Base-by-base conservation (phyloP, 257 asterid genomes). In the Gynochthodes officinalis region DNA sequence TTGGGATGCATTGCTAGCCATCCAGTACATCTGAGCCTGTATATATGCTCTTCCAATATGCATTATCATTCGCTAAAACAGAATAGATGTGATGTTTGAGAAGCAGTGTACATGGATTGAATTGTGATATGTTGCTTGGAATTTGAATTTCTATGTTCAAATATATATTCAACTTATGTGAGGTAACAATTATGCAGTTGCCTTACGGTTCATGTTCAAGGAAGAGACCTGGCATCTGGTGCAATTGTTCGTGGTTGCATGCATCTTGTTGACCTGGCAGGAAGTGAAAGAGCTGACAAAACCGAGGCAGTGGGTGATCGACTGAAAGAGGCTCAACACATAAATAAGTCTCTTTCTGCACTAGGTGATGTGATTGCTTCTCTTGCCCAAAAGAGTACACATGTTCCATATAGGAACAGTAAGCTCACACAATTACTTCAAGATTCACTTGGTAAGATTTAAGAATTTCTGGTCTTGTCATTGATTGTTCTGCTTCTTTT, bases 261-360 rank as follows among this genome's bases (percentile, higher is more conserved):
- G 92, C 98, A 92, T 86, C 83, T 92, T 27, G 98, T 92, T 57
- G 98, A 92, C 77, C 85, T 92, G 59, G 98, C 98, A 46, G 98
- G 98, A 80, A 92, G 98, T 72, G 98, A 92, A 77, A 80, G 95
- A 82, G 87, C 75, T 16, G 93, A 86, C 75, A 86, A 90, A 81
- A 71, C 91, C 37, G 97, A 90, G 78, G 97, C 83, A 32, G 82
- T 69, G 54, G 96, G 93, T 67, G 97, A 93, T 25, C 84, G 95
- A 64, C 77, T 90, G 77, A 87, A 84, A 74, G 98, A 88, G 84
- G 90, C 95, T 59, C 90, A 86, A 77, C 87, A 90, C 70, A 87
- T 92, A 65, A 92, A 88, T 74, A 86, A 80, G 49, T 93, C 98
- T 74, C 89, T 93, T 59, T 87, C 97, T 67, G 96, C 96, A 76